Conservation (phyloP, 1,284 basidiomycete species). For the Anthracocystis setariae region DNA sequence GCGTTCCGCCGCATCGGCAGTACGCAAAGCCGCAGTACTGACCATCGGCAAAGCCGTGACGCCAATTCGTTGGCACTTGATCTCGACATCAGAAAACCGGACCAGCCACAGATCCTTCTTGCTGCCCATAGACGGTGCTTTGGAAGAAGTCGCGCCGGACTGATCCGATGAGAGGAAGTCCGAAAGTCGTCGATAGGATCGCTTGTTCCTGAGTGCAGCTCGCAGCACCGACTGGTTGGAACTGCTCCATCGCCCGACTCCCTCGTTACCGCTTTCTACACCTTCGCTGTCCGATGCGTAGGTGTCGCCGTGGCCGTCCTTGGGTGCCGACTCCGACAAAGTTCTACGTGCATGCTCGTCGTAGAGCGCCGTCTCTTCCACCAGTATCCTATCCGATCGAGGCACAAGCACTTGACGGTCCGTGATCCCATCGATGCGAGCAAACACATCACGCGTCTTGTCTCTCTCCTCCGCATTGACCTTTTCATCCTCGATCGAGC, state of each 20-base stretch:
- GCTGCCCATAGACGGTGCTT: slow-evolving; percentile 63
- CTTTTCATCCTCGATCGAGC: slow-evolving; percentile 97
- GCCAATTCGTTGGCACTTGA: slow-evolving; percentile 89
- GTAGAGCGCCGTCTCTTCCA: slow-evolving; percentile 79
- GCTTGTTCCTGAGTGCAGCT: slow-evolving; percentile 54
- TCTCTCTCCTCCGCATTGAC: slow-evolving; percentile 93
- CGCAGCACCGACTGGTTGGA: slow-evolving; percentile 36
- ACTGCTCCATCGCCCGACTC: slow-evolving; percentile 13
- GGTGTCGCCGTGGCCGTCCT: slow-evolving; percentile 15
- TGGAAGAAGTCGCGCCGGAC: slow-evolving; percentile 21
- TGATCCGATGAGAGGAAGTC: slow-evolving; percentile 51
- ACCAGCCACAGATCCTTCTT: slow-evolving; percentile 90
- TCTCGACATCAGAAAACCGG: slow-evolving; percentile 91
- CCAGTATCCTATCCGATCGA: slow-evolving; percentile 84
- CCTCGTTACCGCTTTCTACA: slow-evolving; percentile 27
- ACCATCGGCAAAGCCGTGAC: slow-evolving; percentile 86
- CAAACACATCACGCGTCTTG: slow-evolving; percentile 90
- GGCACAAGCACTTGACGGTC: slow-evolving; percentile 77
- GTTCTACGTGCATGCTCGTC: slow-evolving; percentile 55
- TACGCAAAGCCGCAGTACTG: slow-evolving; percentile 70
- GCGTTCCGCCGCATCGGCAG: slow-evolving; percentile 1
- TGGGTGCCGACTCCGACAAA: slow-evolving; percentile 58
- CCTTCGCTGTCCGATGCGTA: slow-evolving; percentile 41
- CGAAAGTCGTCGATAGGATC: slow-evolving; percentile 57
- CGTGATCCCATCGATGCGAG: slow-evolving; percentile 87